Percentiles rank a stretch among this genome's conserved stretches.
phyloP scores from a whole-genome alignment of 352 stramenopile genomes.

The Phytophthora sansomeana region DNA sequence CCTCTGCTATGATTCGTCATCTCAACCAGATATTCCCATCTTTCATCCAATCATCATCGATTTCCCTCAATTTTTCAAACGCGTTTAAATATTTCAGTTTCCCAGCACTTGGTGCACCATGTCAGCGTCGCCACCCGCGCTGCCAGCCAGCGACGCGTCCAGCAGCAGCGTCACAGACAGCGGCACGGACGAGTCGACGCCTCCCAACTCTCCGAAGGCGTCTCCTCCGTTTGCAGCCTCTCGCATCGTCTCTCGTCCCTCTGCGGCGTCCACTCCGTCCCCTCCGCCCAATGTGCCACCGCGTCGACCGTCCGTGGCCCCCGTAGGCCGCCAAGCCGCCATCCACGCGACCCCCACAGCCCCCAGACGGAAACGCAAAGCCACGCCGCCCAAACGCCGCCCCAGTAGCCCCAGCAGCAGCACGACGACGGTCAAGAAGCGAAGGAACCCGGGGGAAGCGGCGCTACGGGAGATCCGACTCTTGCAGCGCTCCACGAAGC shows the following conservation, averaged over 20 bases:
- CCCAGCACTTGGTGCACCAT: conserved; percentile 22
- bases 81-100: conserved; percentile 19
- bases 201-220: conserved; percentile 21
- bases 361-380: conserved; percentile 46
- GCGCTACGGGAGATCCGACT: conserved; percentile 97
- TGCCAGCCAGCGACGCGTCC: conserved; percentile 33
- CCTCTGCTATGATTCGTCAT: neutral
- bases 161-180: conserved; percentile 47
- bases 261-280: conserved; percentile 30
- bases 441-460: conserved; percentile 69
- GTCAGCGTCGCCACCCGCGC: conserved; percentile 19
- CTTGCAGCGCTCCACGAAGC: conserved; percentile 95
- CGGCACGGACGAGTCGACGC: conserved; percentile 37
- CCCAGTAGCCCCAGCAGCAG: conserved; percentile 14
- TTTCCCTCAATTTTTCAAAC: conserved; percentile 4
- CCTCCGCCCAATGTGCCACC: conserved; percentile 37
- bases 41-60: conserved; percentile 3
- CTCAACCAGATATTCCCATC: neutral
- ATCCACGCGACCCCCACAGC: conserved; percentile 52
- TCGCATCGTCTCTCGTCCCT: conserved; percentile 2
- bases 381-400: conserved; percentile 26
- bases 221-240: conserved; percentile 24
- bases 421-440: conserved; percentile 48
- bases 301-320: conserved; percentile 38
- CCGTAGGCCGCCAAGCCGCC: conserved; percentile 48